Evolutionary conservation across 2,329 filamentous ascomycete genomes (phyloP), one percentile per base, ranked within the genome.

Genomic region (Thyridium curvatum): DNA sequence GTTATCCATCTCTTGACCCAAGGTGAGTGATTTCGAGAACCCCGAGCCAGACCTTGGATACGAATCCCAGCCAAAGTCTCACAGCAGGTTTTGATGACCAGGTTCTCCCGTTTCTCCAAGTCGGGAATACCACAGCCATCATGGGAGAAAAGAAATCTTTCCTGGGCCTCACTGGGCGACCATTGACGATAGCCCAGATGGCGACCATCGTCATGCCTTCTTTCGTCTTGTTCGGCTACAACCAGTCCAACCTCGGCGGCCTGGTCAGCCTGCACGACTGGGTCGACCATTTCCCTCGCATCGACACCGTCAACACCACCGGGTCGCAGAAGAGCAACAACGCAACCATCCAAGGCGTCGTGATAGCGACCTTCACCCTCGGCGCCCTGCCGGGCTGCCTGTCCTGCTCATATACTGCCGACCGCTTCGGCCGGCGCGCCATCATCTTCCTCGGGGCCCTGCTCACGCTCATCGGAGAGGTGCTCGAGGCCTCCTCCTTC

Each of bases 151-250:
- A 6, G 10, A 36, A 37, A 17, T 28, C 18, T 14, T 49, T 43
- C 30, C 15, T 47, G 17, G 42, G 44, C 8, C 42, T 44, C 15
- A 43, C 37, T 30, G 47, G 47, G 37, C 38, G 42, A 30, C 30
- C 28, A 9, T 44, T 49, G 37, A 46, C 38, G 18, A n/a, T 43
- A 21, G 18, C 45, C 15, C 46, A 47, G 37, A 47, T 40, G 7
- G 8, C 30, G 12, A 37, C 43, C 16, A 46, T 50, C 28, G 44
- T 48, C 62, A 14, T 41, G 34, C 48, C 48, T 4, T 17, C 48
- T 14, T 71, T 71, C 42, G 62, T 71, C 39, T 56, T 69, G 35
- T 72, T 69, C 46, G 70, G 71, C 38, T 74, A 72, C 58, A 72
- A 74, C 49, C 67, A 72, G 48, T 65, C 66, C 35, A 66, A 66